Evolutionary conservation across 257 asterid species (phyloP), one percentile per base, ranked within the genome.

Genomic region (Nicotiana tabacum): DNA sequence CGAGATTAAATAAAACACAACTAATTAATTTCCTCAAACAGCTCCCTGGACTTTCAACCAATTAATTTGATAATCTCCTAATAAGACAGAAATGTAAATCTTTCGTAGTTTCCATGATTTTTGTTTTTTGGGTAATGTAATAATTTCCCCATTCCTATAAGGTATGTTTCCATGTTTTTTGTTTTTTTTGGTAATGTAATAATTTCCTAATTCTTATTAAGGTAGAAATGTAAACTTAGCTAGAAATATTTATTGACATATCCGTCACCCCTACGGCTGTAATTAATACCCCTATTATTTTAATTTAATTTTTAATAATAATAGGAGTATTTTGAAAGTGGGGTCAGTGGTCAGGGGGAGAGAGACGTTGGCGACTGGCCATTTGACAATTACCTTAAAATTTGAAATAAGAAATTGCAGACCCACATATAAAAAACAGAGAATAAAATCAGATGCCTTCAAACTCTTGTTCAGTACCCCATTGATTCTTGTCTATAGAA

Each of bases 251-350:
- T 82, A 80, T 79, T 66, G 89, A 83, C 86, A 68, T 37, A 55
- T 84, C 89, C 91, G 90, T 87, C 86, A n/a, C 67, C 84, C 85
- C 72, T 58, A 83, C 92, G 90, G 88, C 89, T 86, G 87, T 86
- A 84, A 83, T 83, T 86, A 84, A 83, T 83, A 17, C 68, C 39
- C 77, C 56, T 39, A 39, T 39, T 39, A 39, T 39, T 39, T 39
- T 39, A 39, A 39, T 15, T 24, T 24, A 24, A 24, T 24, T 24
- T 24, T 24, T 24, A 24, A 32, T 32, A 32, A 32, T 48, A 48
- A 2, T 48, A 17, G 17, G 33, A 67, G 3, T 81, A 86, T 90
- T 88, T 88, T 88, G 88, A 84, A 84, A 83, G 53, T 67, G 67
- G 29, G 48, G 48, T 39, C 2, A 39, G 0, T 7, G 48, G 48